Evolutionary conservation across 1,284 basidiomycete species (phyloP), one percentile per base, ranked within the genome.

Genomic region (Ganoderma resinaceum): DNA sequence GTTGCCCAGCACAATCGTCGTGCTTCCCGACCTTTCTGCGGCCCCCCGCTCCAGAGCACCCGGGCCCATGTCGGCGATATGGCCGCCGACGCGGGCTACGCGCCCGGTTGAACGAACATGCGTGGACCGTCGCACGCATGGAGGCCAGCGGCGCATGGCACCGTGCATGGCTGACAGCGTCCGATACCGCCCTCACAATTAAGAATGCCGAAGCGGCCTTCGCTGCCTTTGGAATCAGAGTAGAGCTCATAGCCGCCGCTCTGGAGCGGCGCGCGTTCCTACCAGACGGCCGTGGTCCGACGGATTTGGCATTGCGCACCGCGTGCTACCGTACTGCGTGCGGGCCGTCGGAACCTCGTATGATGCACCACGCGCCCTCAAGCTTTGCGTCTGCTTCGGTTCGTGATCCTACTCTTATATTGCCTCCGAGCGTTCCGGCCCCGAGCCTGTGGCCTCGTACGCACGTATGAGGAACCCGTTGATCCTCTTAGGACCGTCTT

Each of bases 361-460:
- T 14, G 58, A 11, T 38, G 35, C 12, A 18, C 6, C 38, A 60
- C 23, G 37, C 58, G 23, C 58, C 37, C 23, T n/a, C 23, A 55
- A 23, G 52, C 52, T 23, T 26, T 33, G 29, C 29, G 29, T 33
- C 31, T 31, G 52, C 52, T 16, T 55, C 14, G 52, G 52, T 29
- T 33, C 37, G 38, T 18, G 37, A 38, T 23, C 23, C n/a, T 40
- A 35, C 38, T 37, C 29, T 42, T 57, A 49, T 53, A 58, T 40
- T 37, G 26, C 8, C 42, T n/a, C 59, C 60, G 65, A 31, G 55
- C 52, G 33, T 3, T 38, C 53, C 65, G 65, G 65, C n/a, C 16
- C 65, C 53, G 49, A 35, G 52, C 33, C 33, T 66, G 60, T 62
- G 33, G 59, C 31, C 42, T 49, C 20, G 33, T 33, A 57, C 20